Base-by-base conservation (phyloP, 306 rosid genomes). In the Crotalaria pallida region DNA sequence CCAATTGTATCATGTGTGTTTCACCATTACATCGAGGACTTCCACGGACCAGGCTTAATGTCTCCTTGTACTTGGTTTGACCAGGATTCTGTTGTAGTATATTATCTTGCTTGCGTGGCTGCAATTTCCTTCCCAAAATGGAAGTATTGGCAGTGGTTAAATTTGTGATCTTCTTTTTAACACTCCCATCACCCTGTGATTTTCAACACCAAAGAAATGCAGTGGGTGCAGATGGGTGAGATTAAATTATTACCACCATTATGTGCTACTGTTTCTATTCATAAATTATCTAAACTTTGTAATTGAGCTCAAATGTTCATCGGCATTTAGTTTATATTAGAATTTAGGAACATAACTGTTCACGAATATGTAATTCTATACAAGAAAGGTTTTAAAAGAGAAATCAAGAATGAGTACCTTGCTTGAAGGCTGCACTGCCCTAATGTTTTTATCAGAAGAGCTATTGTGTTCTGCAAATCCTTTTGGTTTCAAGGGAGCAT, bases 161-260 rank as follows among this genome's bases (percentile, higher is more conserved):
- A 4, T 3, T 17, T 61, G 24, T 10, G 13, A 38, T 51, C 67
- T 71, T 75, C 66, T 47, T 21, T 79, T 64, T 71, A 67, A 48
- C 50, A 47, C 36, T 16, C 11, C 7, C 52, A 63, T 65, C 71
- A 65, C 2, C 79, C 96, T 91, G 77, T 27, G 41, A 65, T 21
- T 40, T 50, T 72, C 45, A 78, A 67, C 67, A 61, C 24, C 69
- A 52, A 52, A 41, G 71, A 80, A 58, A 58, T 64, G 13, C 26
- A 47, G 41, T 60, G 24, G 73, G 44, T 22, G 13, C 10, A 69
- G 44, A 55, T 66, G 27, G 19, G 31, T 33, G 8, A 31, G 64
- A 27, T 24, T 33, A 57, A 43, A 53, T 27, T 55, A 41, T 44
- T 29, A 16, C 26, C 10, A 10, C 68, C 34, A 33, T 64, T 34